Percentiles rank a stretch among this genome's conserved stretches.
These are phyloP conservation scores for Oryza meridionalis DNA, from an alignment of 176 grass and related monocot genomes.

Conservation along the genomic window DNA sequence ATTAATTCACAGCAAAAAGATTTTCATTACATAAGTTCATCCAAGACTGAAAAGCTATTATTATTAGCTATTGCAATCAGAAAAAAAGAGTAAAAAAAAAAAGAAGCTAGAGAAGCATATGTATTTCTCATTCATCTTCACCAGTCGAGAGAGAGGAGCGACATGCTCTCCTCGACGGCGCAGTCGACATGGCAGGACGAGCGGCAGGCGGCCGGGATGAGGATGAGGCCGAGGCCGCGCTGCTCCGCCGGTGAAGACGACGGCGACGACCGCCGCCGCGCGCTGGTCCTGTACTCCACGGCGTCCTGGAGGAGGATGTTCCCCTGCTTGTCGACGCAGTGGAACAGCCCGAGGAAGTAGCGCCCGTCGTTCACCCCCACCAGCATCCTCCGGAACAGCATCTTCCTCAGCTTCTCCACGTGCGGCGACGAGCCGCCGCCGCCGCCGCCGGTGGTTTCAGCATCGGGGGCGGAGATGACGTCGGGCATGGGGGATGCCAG, in stretches of 20 bases:
- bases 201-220: conserved; percentile 76
- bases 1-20: background rate
- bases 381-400: conserved; percentile 76
- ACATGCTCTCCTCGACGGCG: conserved; percentile 75
- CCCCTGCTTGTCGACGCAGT: conserved; percentile 94
- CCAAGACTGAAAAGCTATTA: background rate
- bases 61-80: background rate
- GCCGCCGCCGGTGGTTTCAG: background rate
- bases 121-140: conserved; percentile 47
- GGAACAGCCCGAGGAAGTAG: conserved; percentile 83
- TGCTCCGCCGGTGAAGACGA: conserved; percentile 56
- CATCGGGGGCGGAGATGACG: background rate
- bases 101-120: background rate
- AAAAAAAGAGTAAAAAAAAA: background rate
- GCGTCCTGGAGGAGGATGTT: conserved; percentile 96
- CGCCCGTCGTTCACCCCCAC: conserved; percentile 77
- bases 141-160: conserved; percentile 59
- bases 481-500: no score
- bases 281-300: conserved; percentile 68
- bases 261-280: background rate
- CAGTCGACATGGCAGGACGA: conserved; percentile 87
- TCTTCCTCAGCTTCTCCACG: conserved; percentile 65
- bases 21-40: background rate
- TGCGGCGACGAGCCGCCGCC: conserved; percentile 56
- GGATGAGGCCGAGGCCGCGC: conserved; percentile 78